Conservation (phyloP, 1,139 yeast genomes). For the Protomyces lactucae-debilis region DNA sequence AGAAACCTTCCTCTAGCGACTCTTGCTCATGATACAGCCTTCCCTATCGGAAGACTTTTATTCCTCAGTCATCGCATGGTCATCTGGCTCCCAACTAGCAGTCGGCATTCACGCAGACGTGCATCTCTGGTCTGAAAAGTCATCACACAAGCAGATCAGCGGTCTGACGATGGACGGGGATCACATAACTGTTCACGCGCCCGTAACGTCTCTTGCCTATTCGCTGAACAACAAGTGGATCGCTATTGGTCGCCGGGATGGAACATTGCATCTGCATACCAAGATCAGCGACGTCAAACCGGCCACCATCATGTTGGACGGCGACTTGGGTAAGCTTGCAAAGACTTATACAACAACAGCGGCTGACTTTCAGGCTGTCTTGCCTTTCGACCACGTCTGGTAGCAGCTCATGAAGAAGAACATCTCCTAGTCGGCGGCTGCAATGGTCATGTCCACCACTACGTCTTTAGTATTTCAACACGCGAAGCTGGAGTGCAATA, state of each 20-base stretch:
- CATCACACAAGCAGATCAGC: constrained; percentile 36
- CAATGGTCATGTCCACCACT: constrained; percentile 10
- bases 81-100: constrained; percentile 49
- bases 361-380: not conserved
- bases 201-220: constrained; percentile 54
- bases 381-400: constrained; percentile 2
- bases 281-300: not conserved
- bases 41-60: constrained; percentile 75
- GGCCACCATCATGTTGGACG: not conserved
- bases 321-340: constrained; percentile 1
- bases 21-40: constrained; percentile 40
- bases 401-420: not conserved
- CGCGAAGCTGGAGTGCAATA: not conserved
- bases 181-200: not conserved
- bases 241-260: constrained; percentile 57
- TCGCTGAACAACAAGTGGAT: constrained; percentile 47
- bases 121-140: constrained; percentile 58
- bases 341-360: not conserved
- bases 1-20: not conserved
- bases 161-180: constrained; percentile 28
- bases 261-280: constrained; percentile 45
- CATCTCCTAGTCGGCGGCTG: constrained; percentile 22
- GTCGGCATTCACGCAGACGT: constrained; percentile 61
- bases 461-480: not conserved
- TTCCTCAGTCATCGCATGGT: constrained; percentile 72